Evolutionary conservation across 345 rosid genomes (phyloP), one percentile per base, ranked within the genome.

Genomic region (Salix udensis): DNA sequence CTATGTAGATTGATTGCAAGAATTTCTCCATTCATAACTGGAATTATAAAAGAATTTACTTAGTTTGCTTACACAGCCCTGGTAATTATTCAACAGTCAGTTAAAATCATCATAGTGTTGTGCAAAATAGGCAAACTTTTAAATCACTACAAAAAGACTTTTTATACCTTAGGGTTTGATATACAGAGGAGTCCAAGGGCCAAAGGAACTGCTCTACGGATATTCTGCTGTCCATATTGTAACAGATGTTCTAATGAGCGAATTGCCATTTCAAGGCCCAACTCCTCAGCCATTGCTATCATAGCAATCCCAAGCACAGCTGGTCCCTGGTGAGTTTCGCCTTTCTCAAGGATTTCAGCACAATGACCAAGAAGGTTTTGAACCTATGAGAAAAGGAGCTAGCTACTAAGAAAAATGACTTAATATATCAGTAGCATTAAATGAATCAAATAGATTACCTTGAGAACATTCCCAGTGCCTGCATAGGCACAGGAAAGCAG

Each of bases 251-350:
- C 98, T 69, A 96, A 77, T 19, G 98, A 91, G 72, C 97, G 97
- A 75, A 96, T 92, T 74, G 87, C 96, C 98, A 96, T 96, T 80
- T 96, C 99, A 81, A 90, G 85, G 77, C 99, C 98, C 85, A 96
- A 79, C 77, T 96, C 99, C 88, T 96, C 97, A 68, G 97, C 95
- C 98, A 96, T 96, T 72, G 98, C 95, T 30, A 94, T 94, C 97
- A 96, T 87, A n/a, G 97, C 97, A 81, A 96, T 87, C 77, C 99
- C 99, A 79, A 96, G 92, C 65, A 96, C 94, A 70, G 97, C 99
- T 58, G 97, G 93, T 34, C 97, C 99, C 81, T 96, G 98, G 84
- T 92, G 91, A 70, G 86, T 88, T 75, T 91, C 97, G 55, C 92
- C 93, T 76, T 91, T 92, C 83, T 92, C 98, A 48, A 92, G 88